Percentiles rank a stretch among this genome's conserved stretches.
phyloP scores from a whole-genome alignment of 2,329 filamentous ascomycete genomes.

The Sclerotinia glacialis region DNA sequence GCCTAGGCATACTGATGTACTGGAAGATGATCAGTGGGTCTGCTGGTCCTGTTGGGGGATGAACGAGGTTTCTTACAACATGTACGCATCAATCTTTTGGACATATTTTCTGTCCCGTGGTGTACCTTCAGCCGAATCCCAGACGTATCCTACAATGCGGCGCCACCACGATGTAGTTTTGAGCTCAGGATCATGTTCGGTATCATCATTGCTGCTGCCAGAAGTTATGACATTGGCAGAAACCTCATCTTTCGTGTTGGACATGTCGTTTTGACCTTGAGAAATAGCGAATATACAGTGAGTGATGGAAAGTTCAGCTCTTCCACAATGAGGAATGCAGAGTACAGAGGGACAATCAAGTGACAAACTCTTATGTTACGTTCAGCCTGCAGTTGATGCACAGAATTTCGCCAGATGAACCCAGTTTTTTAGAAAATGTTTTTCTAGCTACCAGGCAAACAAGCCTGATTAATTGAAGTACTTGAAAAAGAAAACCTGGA shows the following conservation, averaged over 20 bases:
- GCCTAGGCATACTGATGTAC: conserved; percentile 9
- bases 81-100: conserved; percentile 10
- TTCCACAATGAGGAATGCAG: too few relatives aligned
- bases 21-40: background rate
- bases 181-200: background rate
- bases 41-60: too few relatives aligned
- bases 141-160: background rate
- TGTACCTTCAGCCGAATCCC: conserved; percentile 15
- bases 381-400: conserved; percentile 1
- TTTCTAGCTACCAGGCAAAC: conserved; percentile 4
- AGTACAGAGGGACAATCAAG: too few relatives aligned
- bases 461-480: background rate
- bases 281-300: too few relatives aligned
- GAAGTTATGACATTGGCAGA: too few relatives aligned
- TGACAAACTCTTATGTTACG: too few relatives aligned
- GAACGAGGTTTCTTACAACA: background rate
- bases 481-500: background rate
- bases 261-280: too few relatives aligned
- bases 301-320: too few relatives aligned
- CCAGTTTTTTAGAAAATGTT: background rate
- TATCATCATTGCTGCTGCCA: background rate
- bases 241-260: too few relatives aligned
- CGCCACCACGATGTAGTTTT: conserved; percentile 14
- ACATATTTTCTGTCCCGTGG: conserved; percentile 11
- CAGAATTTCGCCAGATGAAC: conserved; percentile 8